Base-by-base conservation (phyloP, 306 rosid genomes). In the Hylodesmum podocarpum region DNA sequence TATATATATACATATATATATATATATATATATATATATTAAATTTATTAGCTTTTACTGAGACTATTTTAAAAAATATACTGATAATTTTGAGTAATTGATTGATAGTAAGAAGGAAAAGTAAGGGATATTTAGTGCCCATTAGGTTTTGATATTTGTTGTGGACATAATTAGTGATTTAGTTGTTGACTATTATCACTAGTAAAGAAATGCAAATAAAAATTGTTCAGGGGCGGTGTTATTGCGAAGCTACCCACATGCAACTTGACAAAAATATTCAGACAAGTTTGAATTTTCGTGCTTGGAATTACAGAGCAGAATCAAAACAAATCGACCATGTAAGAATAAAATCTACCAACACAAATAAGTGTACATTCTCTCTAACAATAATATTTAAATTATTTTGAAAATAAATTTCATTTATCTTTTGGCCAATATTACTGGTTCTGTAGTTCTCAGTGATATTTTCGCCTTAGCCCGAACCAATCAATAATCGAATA, bases 271-370 rank as follows among this genome's bases (percentile, higher is more conserved):
- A 19, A 55, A 72, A 39, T 25, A 58, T 73, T 13, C 24, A 67
- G 22, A 64, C 65, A 50, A 76, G 55, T 12, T 67, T 53, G 18
- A 41, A 0, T n/a, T 39, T 50, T n/a, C 1, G 15, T 3, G 24
- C 21, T 68, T 12, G 54, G 75, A 11, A n/a, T 9, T 15, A 7
- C 19, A 15, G 27, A 41, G 19, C 68, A 5, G 14, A 53, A 36
- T 53, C 36, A 39, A 58, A 78, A 33, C 50, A 1, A 21, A 43
- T 49, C 75, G 70, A 78, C 81, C 31, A 31, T 19, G 50, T 55
- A 43, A 68, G 81, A 55, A 21, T 15, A 9, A 28, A n/a, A 12
- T 10, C 59, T 59, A 77, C 24, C 53, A 2, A 37, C 49, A 34
- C n/a, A 61, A 1, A 18, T 19, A 1, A 41, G 12, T 3, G 40